phyloP scores from a whole-genome alignment of 352 stramenopile species.

The Pythium utonaiense region DNA sequence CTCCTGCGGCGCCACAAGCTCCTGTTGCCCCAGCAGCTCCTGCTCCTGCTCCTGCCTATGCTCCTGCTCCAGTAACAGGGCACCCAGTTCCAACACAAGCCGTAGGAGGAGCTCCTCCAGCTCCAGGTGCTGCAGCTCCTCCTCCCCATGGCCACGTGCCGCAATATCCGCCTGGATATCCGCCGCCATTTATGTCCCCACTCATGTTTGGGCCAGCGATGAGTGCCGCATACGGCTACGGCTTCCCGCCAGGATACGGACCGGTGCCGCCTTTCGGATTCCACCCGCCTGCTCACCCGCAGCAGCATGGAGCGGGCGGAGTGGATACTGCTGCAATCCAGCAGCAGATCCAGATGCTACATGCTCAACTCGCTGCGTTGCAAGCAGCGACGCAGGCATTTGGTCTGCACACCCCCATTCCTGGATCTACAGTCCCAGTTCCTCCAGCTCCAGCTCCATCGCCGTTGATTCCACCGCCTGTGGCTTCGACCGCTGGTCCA shows the following conservation, averaged over 20 bases:
- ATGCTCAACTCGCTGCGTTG: constrained; percentile 25
- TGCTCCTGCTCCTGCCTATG: background rate
- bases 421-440: background rate
- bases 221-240: constrained; percentile 47
- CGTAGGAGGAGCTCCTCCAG: constrained; percentile 1
- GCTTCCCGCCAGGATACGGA: constrained; percentile 51
- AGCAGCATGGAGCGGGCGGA: constrained; percentile 15
- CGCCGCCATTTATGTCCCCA: constrained; percentile 43
- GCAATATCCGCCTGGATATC: constrained; percentile 41
- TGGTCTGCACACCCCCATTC: constrained; percentile 8
- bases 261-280: constrained; percentile 44
- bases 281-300: constrained; percentile 6
- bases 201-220: constrained; percentile 56
- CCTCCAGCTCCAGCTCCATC: background rate
- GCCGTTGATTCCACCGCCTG: background rate
- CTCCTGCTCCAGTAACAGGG: background rate
- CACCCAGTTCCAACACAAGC: background rate
- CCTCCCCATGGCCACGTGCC: constrained; percentile 2
- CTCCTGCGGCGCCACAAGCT: constrained; percentile 5
- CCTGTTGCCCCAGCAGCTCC: constrained; percentile 19
- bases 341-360: constrained; percentile 26
- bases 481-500: background rate
- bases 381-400: constrained; percentile 24
- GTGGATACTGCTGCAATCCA: constrained; percentile 24
- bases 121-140: constrained; percentile 12